These are phyloP conservation scores for Claviceps purpurea DNA, from an alignment of 2,329 filamentous ascomycete genomes.

Conservation along the genomic window DNA sequence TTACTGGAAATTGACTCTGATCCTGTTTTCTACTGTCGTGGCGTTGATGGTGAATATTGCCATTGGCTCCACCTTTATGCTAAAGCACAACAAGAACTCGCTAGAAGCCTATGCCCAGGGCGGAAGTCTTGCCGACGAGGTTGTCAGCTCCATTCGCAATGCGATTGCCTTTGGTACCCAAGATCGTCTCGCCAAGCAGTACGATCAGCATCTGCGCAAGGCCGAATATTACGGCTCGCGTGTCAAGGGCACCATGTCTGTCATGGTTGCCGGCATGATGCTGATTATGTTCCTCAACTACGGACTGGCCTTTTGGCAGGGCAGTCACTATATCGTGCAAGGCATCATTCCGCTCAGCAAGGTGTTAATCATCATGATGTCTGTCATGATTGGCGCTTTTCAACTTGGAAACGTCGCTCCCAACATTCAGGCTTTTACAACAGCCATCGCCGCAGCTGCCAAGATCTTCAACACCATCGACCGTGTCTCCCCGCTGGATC, in stretches of 20 bases:
- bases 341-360: slow-evolving; percentile 52
- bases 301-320: slow-evolving; percentile 79
- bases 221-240: slow-evolving; percentile 68
- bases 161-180: slow-evolving; percentile 89
- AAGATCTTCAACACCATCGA: slow-evolving; percentile 96
- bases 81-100: slow-evolving; percentile 68
- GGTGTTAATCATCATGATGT: slow-evolving; percentile 75
- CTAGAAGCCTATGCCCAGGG: slow-evolving; percentile 71
- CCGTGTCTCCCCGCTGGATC: slow-evolving; percentile 70
- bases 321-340: slow-evolving; percentile 57
- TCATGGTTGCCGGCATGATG: slow-evolving; percentile 80
- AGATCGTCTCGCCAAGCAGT: slow-evolving; percentile 76
- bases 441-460: slow-evolving; percentile 65
- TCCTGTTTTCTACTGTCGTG: slow-evolving; percentile 68
- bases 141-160: slow-evolving; percentile 85
- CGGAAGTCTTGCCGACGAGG: slow-evolving; percentile 84
- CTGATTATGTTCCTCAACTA: slow-evolving; percentile 76
- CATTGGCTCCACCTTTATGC: slow-evolving; percentile 55
- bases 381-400: slow-evolving; percentile 87
- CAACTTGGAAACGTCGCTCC: slow-evolving; percentile 78
- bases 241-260: slow-evolving; percentile 56
- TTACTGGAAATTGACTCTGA: slow-evolving; percentile 87
- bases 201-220: slow-evolving; percentile 58
- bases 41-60: slow-evolving; percentile 71
- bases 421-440: slow-evolving; percentile 75